phyloP scores from a whole-genome alignment of 139 green algal genomes.

The Coelastrella sp. region DNA sequence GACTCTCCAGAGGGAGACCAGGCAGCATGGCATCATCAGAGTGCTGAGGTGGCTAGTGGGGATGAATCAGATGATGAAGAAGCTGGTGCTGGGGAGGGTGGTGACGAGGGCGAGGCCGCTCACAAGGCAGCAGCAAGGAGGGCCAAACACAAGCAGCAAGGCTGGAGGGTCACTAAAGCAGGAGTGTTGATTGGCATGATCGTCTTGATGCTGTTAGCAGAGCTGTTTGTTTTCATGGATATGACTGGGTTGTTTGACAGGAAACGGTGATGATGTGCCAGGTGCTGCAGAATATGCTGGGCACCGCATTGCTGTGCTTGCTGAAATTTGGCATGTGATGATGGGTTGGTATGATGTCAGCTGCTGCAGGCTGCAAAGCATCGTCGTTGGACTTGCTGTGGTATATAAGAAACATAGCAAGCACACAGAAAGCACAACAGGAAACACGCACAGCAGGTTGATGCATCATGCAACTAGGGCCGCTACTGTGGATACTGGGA shows the following conservation, averaged over 20 bases:
- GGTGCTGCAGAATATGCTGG: too few relatives aligned
- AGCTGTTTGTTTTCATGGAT: constrained; percentile 38
- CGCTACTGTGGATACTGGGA: too few relatives aligned
- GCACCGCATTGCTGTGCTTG: too few relatives aligned
- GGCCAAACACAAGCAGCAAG: not conserved
- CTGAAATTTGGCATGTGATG: too few relatives aligned
- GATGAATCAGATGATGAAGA: constrained; percentile 15
- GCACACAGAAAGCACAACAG: too few relatives aligned
- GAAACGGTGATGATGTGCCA: too few relatives aligned
- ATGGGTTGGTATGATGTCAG: too few relatives aligned
- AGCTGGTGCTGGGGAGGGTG: not conserved
- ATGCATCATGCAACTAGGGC: too few relatives aligned
- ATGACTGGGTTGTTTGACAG: constrained; percentile 6
- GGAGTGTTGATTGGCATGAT: constrained; percentile 27
- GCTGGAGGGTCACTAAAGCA: constrained; percentile 25
- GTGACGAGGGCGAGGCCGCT: constrained; percentile 39
- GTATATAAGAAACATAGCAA: too few relatives aligned
- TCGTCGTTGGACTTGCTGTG: too few relatives aligned
- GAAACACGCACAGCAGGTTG: too few relatives aligned
- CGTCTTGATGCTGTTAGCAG: constrained; percentile 32
- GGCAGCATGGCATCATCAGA: constrained; percentile 19
- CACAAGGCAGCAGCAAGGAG: constrained; percentile 7
- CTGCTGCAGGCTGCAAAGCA: too few relatives aligned
- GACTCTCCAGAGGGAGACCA: constrained; percentile 8
- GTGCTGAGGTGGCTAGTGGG: not conserved